Base-by-base conservation (phyloP, 2,329 filamentous ascomycete species). In the Gaeumannomyces sp. region DNA sequence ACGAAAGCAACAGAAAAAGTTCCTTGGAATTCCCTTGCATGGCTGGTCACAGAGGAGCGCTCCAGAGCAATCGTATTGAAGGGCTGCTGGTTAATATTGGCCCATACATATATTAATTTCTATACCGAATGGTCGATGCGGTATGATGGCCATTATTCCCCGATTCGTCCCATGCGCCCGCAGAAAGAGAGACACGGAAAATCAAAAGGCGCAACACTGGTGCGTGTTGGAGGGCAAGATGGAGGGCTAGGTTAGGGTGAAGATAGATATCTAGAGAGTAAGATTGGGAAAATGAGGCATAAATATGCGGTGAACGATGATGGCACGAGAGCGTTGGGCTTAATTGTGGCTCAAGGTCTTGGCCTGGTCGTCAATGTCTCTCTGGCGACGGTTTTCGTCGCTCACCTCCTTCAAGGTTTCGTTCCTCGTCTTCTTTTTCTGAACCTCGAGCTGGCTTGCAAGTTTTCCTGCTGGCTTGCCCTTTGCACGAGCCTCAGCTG, bases 401-500 rank as follows among this genome's bases (percentile, higher is more conserved):
- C 91, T 92, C 4, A 81, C 84, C 68, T 90, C 83, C 68, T 87
- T 86, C 61, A 96, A 78, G 1, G 87, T 88, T 66, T 89, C 86
- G 35, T 78, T 81, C 64, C 87, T 83, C 11, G 89, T 92, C 78
- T 91, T 86, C 70, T 85, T 87, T n/a, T 90, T 91, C 77, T 96
- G 90, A 50, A 87, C 88, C 64, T 88, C 84, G 19, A 97, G 80
- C 73, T 93, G 88, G 38, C 81, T 78, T 45, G 84, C 84, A 16
- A 96, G 80, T 73, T 92, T 93, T 22, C 91, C 88, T 70, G 86
- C 86, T 60, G 78, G 78, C 76, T 79, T 86, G 66, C 69, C 66
- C 4, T 76, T 78, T 60, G 81, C 74, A 45, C 66, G 65, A 57
- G 58, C 62, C 88, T 96, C 91, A 66, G 93, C 93, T 63, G 93